Base-by-base conservation (phyloP, 2,329 filamentous ascomycete genomes). In the Diaporthe ampelina region DNA sequence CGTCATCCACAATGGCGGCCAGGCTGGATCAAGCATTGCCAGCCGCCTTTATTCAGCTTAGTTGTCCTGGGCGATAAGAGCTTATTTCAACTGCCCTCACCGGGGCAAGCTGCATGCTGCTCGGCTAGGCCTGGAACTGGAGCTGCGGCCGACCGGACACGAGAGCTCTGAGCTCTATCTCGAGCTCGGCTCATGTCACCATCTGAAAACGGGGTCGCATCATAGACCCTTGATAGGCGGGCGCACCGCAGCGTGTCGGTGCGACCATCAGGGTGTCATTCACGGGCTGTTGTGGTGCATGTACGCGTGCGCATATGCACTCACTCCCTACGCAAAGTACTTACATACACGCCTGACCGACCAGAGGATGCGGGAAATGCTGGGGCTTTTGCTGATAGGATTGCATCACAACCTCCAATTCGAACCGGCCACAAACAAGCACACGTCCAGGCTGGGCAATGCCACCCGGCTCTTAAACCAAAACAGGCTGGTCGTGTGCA, bases 61-160 rank as follows among this genome's bases (percentile, higher is more conserved):
- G 63, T 26, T 52, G 63, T 67, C 45, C 63, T 67, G 63, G 45
- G 63, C 45, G 63, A 67, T 67, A 67, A 37, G 63, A 67, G 63
- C 63, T 67, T 67, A 40, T 19, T 52, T 67, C 63, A 11, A 67
- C 63, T 67, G 63, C 63, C 45, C 32, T 40, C 21, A 3, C 40
- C 15, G 24, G 63, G 45, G 37, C 37, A 40, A 13, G 11, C 40
- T 45, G 29, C 26, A 9, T 32, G 57, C 59, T 6, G 8, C 35
- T 6, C 26, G 8, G 26, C 61, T 24, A 26, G 43, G 4, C 61
- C 26, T 21, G 35, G 29, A 32, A 32, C 29, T 32, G 29, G 29
- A 32, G 29, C 29, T 32, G 29, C 29, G 29, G 29, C 29, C 29
- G 29, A 19, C 43, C 29, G 21, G 61, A 52, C 26, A 67, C 45